Evolutionary conservation across 257 asterid genomes (phyloP).

Genomic region (Marsdenia floribunda): DNA sequence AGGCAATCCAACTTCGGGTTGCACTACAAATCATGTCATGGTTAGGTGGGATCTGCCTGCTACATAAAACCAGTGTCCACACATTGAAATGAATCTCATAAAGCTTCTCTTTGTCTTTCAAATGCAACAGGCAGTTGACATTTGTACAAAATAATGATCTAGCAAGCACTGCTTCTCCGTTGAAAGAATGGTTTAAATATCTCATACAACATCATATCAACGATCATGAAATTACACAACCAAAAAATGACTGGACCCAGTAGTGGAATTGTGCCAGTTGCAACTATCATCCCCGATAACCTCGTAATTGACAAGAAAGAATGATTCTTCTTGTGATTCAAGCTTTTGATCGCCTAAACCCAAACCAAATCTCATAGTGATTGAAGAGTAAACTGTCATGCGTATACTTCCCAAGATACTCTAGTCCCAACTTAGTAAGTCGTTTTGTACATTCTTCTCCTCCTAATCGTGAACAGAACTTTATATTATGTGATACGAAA

Average conservation of each 20-base stretch:
- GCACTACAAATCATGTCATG: background rate
- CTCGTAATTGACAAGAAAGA: background rate
- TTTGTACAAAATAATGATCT: conserved; percentile 3
- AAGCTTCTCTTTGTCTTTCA: conserved; percentile 2
- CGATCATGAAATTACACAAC: background rate
- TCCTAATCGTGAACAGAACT: conserved; percentile 91
- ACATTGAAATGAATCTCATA: background rate
- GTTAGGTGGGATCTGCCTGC: background rate
- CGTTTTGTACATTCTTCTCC: conserved; percentile 84
- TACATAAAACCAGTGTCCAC: background rate
- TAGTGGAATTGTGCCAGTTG: background rate
- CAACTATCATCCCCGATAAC: background rate
- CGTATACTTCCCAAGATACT: conserved; percentile 68
- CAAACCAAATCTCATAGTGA: conserved; percentile 93
- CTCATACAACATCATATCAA: background rate
- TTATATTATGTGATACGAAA: conserved; percentile 83
- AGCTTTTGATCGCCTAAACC: conserved; percentile 53
- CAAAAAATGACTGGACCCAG: background rate
- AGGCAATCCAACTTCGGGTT: background rate
- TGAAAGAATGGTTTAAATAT: background rate
- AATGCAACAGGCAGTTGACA: background rate
- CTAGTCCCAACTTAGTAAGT: conserved; percentile 58
- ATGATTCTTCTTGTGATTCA: conserved; percentile 19
- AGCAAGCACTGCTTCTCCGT: background rate
- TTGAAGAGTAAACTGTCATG: conserved; percentile 94